Percentiles rank a stretch among this genome's conserved stretches.
phyloP scores from a whole-genome alignment of 208 protist species.

The Acanthamoeba triangularis region DNA sequence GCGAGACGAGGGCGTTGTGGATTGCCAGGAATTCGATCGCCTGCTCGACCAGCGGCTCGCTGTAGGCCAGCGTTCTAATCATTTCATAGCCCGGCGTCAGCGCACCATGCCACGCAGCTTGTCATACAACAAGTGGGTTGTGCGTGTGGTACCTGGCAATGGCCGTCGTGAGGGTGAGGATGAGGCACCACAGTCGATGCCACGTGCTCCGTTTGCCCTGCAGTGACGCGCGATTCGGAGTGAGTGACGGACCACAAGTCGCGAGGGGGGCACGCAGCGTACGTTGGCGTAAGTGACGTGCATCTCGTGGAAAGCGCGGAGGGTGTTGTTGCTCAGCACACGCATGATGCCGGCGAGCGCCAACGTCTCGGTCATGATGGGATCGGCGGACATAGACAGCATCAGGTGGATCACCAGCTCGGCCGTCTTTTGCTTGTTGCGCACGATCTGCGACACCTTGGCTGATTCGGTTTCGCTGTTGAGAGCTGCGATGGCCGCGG shows the following conservation, averaged over 20 bases:
- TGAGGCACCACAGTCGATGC: conserved; percentile 49
- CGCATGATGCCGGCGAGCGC: conserved; percentile 2
- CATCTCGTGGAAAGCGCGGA: conserved; percentile 32
- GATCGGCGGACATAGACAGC: not conserved
- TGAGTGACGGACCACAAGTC: not conserved
- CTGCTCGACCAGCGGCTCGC: conserved; percentile 24
- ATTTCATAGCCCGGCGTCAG: not conserved
- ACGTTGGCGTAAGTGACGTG: conserved; percentile 44
- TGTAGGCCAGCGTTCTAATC: not conserved
- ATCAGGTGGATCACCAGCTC: conserved; percentile 46
- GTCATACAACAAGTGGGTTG: not conserved
- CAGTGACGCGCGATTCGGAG: not conserved
- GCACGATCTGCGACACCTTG: not conserved
- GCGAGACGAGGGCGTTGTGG: conserved; percentile 6
- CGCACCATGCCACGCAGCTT: no score
- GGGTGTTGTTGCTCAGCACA: conserved; percentile 30
- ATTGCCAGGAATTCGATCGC: conserved; percentile 54
- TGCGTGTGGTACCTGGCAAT: not conserved
- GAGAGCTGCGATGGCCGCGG: not conserved
- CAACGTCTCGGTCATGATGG: conserved; percentile 53
- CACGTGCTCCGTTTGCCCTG: conserved; percentile 25
- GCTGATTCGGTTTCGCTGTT: not conserved
- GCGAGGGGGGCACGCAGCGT: not conserved
- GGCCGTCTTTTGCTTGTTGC: not conserved
- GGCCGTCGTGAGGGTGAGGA: conserved; percentile 32